Base-by-base conservation (phyloP, 805 yeast species). In the Ogataea methanolica region DNA sequence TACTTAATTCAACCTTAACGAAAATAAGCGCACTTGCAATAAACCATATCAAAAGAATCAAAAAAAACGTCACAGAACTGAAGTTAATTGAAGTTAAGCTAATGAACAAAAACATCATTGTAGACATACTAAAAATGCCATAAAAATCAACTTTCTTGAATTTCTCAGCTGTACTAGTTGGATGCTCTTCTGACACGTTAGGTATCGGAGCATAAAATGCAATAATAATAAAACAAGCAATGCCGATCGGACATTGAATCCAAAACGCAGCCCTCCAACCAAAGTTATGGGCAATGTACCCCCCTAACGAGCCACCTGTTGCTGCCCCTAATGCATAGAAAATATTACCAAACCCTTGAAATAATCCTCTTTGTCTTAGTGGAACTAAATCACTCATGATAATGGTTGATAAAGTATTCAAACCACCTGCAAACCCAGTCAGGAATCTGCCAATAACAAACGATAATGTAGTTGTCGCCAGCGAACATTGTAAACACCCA, bases 391-490 rank as follows among this genome's bases (percentile, higher is more conserved):
- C 97, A 44, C 88, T 79, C 65, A 86, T 78, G 12, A 88, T 76
- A 47, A 90, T 86, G 14, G 96, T 85, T 38, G 86, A 78, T 53
- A 89, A 69, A 0, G 94, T 78, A 48, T 85, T 82, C 58, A 89
- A 76, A 1, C 97, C 97, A n/a, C 96, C 96, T 12, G 96, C 96
- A 53, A 87, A 76, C 7, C 97, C 97, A 34, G 95, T 81, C 44
- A 90, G 71, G 51, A 88, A 83, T 55, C 90, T 67, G 6, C 85
- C 77, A 29, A 68, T 43, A 7, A 83, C 78, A 52, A 85, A 69
- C 45, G 72, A 54, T 39, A 68, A 53, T 14, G 82, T 73, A 14
- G 76, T 66, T 41, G 69, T 66, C 1, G 84, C 75, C 1, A 72
- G 35, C 5, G 78, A 81, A 60, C 88, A 82, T 42, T 81, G 71